These are phyloP conservation scores for Stemphylium vesicarium DNA, from an alignment of 2,329 filamentous ascomycete species.

Conservation along the genomic window DNA sequence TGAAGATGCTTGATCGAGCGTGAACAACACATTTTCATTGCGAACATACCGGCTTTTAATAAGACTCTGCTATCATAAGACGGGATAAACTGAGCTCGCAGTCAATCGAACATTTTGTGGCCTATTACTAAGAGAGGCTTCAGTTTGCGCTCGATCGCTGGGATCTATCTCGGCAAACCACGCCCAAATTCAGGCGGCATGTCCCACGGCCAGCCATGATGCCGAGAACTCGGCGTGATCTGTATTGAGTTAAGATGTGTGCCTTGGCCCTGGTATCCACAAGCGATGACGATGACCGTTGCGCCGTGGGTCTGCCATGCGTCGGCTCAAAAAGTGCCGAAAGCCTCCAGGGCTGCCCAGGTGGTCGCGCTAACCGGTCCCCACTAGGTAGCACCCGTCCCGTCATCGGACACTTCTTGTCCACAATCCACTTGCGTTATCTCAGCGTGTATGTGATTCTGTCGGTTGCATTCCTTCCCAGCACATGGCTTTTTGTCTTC, in stretches of 20 bases:
- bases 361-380: background rate
- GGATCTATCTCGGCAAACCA: slow-evolving; percentile 4
- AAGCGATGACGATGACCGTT: background rate
- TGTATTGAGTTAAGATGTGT: background rate
- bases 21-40: background rate
- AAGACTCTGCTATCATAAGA: background rate
- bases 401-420: background rate
- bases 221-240: slow-evolving; percentile 6
- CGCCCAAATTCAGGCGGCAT: background rate
- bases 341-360: background rate
- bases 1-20: no score
- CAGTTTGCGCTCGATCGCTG: background rate
- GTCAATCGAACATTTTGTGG: background rate
- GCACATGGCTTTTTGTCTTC: background rate
- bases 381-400: background rate
- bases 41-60: background rate
- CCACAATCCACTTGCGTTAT: slow-evolving; percentile 7
- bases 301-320: background rate
- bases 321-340: slow-evolving; percentile 12
- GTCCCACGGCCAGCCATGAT: background rate
- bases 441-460: slow-evolving; percentile 1
- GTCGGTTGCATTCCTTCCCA: background rate
- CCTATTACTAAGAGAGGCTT: background rate
- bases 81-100: background rate
- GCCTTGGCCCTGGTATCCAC: background rate